A percentile compares a stretch with the other conserved stretches of the same genome.
phyloP scores from a whole-genome alignment of 306 rosid species.

The Oxytropis ochrocephala region DNA sequence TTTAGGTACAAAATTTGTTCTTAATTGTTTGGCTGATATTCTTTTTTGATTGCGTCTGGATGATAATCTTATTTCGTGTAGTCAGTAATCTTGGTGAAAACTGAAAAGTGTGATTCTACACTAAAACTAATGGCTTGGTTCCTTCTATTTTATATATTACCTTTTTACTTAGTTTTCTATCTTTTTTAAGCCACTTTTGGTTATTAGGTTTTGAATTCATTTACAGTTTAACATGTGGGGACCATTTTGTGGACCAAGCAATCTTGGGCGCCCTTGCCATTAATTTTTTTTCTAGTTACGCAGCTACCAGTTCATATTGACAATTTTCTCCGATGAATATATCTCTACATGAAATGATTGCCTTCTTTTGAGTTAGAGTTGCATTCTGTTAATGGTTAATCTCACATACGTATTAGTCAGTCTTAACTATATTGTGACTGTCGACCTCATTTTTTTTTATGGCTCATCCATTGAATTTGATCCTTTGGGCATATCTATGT shows the following conservation, averaged over 20 bases:
- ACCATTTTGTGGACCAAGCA: not conserved
- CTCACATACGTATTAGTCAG: not conserved
- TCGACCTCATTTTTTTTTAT: not conserved
- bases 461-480: not conserved
- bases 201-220: not conserved
- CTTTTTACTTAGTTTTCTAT: not conserved
- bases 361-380: not conserved
- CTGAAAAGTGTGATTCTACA: not conserved
- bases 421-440: not conserved
- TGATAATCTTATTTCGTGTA: not conserved
- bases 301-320: not conserved
- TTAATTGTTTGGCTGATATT: constrained; percentile 14
- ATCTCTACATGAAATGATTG: not conserved
- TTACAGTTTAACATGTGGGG: not conserved
- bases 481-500: not conserved
- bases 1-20: constrained; percentile 51
- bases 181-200: not conserved
- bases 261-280: not conserved
- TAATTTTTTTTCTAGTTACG: not conserved
- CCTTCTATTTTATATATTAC: not conserved
- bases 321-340: not conserved
- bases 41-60: no score
- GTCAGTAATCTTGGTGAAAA: not conserved
- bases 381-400: not conserved
- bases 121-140: not conserved